These are phyloP conservation scores for Puccinia horiana DNA, from an alignment of 1,284 basidiomycete species.

Conservation along the genomic window DNA sequence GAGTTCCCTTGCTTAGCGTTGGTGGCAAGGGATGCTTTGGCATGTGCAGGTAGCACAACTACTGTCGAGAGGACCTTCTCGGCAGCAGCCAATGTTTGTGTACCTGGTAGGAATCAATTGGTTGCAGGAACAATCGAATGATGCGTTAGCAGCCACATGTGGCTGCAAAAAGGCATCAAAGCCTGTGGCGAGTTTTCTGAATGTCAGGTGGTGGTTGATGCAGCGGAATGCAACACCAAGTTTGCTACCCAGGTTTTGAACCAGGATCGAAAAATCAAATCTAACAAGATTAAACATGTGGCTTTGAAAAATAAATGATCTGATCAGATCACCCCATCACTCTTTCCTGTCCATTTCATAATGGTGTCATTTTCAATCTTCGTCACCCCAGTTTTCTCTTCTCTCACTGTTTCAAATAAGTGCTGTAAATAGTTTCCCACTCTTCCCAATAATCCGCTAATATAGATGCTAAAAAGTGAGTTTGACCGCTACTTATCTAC, in stretches of 20 bases:
- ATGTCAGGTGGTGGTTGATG: background rate
- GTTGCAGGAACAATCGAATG: background rate
- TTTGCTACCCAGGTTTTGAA: background rate
- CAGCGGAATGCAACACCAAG: background rate
- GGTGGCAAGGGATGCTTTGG: background rate
- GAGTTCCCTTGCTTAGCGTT: background rate
- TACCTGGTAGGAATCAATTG: background rate
- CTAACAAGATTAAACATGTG: conserved; percentile 6
- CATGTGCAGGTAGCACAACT: background rate
- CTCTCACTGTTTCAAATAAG: too few relatives aligned
- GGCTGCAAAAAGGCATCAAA: background rate
- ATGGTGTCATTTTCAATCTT: too few relatives aligned
- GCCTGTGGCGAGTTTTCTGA: background rate
- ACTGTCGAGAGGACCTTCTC: background rate
- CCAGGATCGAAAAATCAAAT: background rate
- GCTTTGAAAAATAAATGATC: too few relatives aligned
- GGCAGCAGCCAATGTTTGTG: background rate
- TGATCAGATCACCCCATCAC: too few relatives aligned
- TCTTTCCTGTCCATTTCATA: too few relatives aligned
- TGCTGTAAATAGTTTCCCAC: too few relatives aligned
- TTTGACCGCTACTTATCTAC: too few relatives aligned
- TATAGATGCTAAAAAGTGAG: too few relatives aligned
- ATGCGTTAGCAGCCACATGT: too few relatives aligned
- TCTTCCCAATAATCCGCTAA: too few relatives aligned
- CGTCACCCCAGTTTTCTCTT: too few relatives aligned